A percentile compares a stretch with the other conserved stretches of the same genome.
Conservation (phyloP, 345 rosid species). For the Eucalyptus microcorys region DNA sequence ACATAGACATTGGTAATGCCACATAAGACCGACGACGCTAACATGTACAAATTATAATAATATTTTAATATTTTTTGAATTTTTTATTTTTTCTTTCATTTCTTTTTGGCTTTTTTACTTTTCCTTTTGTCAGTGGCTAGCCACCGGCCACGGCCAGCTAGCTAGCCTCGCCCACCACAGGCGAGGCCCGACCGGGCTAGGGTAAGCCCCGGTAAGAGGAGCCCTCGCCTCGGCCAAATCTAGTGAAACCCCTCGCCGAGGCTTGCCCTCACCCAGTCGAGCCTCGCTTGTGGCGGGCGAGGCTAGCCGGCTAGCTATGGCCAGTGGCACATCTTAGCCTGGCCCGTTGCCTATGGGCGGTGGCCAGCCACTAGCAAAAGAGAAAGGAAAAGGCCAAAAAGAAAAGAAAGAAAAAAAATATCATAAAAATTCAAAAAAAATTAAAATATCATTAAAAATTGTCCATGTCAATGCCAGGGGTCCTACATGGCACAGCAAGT, state of each 20-base stretch:
- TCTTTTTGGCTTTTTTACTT: no score
- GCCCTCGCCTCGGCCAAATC: no score
- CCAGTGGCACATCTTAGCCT: rapidly evolving
- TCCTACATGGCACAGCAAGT: rapidly evolving
- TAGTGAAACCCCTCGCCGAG: rapidly evolving
- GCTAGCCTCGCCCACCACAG: rapidly evolving
- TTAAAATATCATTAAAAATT: no score
- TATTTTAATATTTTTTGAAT: no score
- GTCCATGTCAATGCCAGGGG: rapidly evolving
- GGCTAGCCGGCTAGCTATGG: rapidly evolving
- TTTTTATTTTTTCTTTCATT: no score
- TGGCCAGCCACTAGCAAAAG: no score
- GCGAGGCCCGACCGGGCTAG: no score
- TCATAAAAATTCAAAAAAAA: no score
- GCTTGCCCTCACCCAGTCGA: no score
- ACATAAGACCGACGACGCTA: rapidly evolving
- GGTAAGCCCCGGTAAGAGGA: rapidly evolving
- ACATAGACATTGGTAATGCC: rapidly evolving
- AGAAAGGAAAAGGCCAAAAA: no score
- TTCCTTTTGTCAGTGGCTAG: rapidly evolving
- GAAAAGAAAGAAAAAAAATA: rapidly evolving
- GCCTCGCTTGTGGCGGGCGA: rapidly evolving
- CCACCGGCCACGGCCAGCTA: rapidly evolving
- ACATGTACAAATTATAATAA: no score
- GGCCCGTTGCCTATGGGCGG: rapidly evolving